phyloP scores from a whole-genome alignment of 192 early-diverging fungal species.

The Podila horticola region DNA sequence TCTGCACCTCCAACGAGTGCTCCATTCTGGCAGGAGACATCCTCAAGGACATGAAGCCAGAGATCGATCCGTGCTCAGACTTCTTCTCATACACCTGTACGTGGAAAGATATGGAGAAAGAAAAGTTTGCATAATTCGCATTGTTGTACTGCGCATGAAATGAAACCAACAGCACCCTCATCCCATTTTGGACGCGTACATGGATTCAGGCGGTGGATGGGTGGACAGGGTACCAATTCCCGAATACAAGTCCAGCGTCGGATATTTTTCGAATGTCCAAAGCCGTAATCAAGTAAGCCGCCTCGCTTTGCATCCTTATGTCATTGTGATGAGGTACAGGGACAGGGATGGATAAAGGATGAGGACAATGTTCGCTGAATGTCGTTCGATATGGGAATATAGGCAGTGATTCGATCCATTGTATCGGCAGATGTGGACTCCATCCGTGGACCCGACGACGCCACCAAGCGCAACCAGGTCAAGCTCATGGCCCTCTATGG shows the following conservation, averaged over 20 bases:
- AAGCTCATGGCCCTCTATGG: conserved; percentile 66
- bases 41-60: conserved; percentile 61
- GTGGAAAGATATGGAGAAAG: not conserved
- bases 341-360: no score
- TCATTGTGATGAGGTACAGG: no score
- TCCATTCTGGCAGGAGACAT: conserved; percentile 62
- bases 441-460: conserved; percentile 28
- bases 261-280: conserved; percentile 54
- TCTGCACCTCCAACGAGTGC: conserved; percentile 67
- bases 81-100: conserved; percentile 75
- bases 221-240: conserved; percentile 63
- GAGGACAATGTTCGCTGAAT: no score
- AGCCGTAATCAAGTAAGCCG: conserved; percentile 56
- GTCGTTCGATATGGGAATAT: not conserved
- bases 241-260: conserved; percentile 62
- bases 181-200: not conserved
- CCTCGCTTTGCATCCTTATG: no score
- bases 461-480: conserved; percentile 61
- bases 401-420: conserved; percentile 56
- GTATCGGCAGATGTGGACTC: conserved; percentile 55
- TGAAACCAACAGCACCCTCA: not conserved
- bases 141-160: no score
- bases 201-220: conserved; percentile 65
- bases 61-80: conserved; percentile 72
- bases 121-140: no score